A percentile compares a stretch with the other conserved stretches of the same genome.
phyloP scores from a whole-genome alignment of 371 early-diverging fungal genomes.

The Mucor racemosus region DNA sequence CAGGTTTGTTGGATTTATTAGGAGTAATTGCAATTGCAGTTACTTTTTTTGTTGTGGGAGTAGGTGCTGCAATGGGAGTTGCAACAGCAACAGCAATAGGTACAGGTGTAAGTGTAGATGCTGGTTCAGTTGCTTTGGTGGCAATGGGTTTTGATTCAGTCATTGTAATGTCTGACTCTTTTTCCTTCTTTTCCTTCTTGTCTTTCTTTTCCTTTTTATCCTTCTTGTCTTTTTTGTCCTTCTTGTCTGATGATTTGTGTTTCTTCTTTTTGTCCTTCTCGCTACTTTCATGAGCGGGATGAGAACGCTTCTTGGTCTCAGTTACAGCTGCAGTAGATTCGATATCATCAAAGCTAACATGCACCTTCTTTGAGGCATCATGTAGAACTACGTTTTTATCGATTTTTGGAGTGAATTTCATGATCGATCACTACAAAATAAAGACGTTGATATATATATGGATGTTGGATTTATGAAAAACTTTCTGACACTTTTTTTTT shows the following conservation, averaged over 20 bases:
- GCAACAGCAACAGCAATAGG: not conserved
- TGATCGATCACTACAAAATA: constrained; percentile 5
- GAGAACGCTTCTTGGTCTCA: constrained; percentile 18
- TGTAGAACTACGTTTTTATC: constrained; percentile 30
- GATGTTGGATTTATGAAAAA: not conserved
- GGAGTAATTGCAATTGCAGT: not conserved
- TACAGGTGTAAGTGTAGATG: not conserved
- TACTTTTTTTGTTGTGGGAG: not conserved
- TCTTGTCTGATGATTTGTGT: constrained; percentile 10
- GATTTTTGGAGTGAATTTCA: constrained; percentile 42
- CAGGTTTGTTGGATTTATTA: not conserved
- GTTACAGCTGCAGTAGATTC: constrained; percentile 11
- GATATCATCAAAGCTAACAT: constrained; percentile 41
- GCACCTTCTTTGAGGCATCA: constrained; percentile 38
- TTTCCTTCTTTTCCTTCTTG: constrained; percentile 21
- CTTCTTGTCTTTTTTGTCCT: not conserved
- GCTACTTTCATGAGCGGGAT: constrained; percentile 10
- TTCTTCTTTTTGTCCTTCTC: not conserved
- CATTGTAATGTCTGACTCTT: not conserved
- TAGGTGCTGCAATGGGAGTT: not conserved
- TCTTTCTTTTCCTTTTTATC: constrained; percentile 6
- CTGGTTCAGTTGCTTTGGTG: not conserved
- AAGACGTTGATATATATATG: not conserved
- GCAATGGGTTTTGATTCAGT: constrained; percentile 2
- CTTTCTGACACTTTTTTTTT: not conserved